Conservation (phyloP, 2,329 filamentous ascomycete genomes). For the Ascochyta koolunga region DNA sequence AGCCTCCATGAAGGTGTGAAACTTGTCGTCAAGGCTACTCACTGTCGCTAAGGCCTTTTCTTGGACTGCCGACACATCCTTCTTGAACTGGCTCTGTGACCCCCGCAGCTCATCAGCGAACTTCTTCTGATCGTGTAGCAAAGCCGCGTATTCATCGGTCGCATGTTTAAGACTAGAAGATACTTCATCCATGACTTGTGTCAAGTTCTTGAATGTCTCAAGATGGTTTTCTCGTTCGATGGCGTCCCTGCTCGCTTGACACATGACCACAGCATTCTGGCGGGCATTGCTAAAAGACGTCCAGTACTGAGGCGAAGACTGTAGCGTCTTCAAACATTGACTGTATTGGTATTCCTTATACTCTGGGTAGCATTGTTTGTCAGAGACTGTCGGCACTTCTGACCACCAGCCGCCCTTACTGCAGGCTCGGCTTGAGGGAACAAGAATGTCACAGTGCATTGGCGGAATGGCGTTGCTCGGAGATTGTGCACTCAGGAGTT, state of each 20-base stretch:
- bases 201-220: slow-evolving; percentile 41
- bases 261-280: slow-evolving; percentile 67
- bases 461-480: slow-evolving; percentile 55
- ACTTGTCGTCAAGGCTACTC: slow-evolving; percentile 23
- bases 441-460: slow-evolving; percentile 57
- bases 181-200: slow-evolving; percentile 32
- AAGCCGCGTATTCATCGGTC: slow-evolving; percentile 30
- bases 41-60: slow-evolving; percentile 29
- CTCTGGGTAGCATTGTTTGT: slow-evolving; percentile 44
- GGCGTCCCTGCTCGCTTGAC: slow-evolving; percentile 64
- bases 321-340: slow-evolving; percentile 61
- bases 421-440: slow-evolving; percentile 47
- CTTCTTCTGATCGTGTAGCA: slow-evolving; percentile 30
- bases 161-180: slow-evolving; percentile 30
- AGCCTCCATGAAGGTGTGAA: slow-evolving; percentile 26
- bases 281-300: slow-evolving; percentile 68
- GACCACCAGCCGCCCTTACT: slow-evolving; percentile 34
- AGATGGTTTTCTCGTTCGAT: slow-evolving; percentile 60
- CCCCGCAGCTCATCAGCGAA: slow-evolving; percentile 29
- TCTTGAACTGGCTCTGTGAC: slow-evolving; percentile 26
- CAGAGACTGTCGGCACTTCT: slow-evolving; percentile 12
- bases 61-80: slow-evolving; percentile 25
- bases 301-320: slow-evolving; percentile 64
- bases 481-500: slow-evolving; percentile 57
- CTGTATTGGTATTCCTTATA: slow-evolving; percentile 49